Evolutionary conservation across 78 protist species (phyloP), one percentile per base, ranked within the genome.

Genomic region (Mantamonas sphyraenae): DNA sequence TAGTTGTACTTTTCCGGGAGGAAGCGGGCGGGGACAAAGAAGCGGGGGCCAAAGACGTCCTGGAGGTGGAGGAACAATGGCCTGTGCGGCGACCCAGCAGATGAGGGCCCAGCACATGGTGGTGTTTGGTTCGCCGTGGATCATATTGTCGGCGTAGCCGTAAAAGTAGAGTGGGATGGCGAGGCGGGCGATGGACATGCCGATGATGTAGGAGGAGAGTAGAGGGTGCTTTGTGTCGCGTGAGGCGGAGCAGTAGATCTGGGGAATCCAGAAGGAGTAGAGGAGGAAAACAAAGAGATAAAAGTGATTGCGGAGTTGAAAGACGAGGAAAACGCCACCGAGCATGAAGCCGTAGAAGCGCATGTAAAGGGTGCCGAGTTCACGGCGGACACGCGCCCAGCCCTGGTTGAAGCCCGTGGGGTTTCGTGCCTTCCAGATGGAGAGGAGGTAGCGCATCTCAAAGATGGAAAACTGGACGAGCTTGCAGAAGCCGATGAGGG

Each of bases 211-310:
- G 42, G 43, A 42, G 73, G 77, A 69, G 22, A 43, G 58, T 56
- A n/a, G n/a, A 74, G 66, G 17, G 75, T 71, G 58, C 73, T 72
- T 71, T 71, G 43, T 5, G 77, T 34, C 0, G 70, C 67, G 34
- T 58, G 31, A 22, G 59, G 51, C 77, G 53, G 71, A 68, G 35
- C 45, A 40, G 14, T 31, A 26, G 20, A 86, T 82, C 76, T 86
- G 91, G 14, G 91, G 93, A 10, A 85, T 68, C 85, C 83, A 88
- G 57, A 77, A 84, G 26, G 82, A 78, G 68, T 66, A 88, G 53
- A 80, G 50, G 24, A 87, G 45, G 57, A 87, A 80, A 37, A 84
- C 33, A 33, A 84, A 59, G 22, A 73, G 5, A 16, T 56, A 31
- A 53, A 87, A 81, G 19, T 68, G 33, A 26, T 17, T 26, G 28